Evolutionary conservation across 2,329 filamentous ascomycete genomes (phyloP).

Genomic region (Exutisphaerella laricina): DNA sequence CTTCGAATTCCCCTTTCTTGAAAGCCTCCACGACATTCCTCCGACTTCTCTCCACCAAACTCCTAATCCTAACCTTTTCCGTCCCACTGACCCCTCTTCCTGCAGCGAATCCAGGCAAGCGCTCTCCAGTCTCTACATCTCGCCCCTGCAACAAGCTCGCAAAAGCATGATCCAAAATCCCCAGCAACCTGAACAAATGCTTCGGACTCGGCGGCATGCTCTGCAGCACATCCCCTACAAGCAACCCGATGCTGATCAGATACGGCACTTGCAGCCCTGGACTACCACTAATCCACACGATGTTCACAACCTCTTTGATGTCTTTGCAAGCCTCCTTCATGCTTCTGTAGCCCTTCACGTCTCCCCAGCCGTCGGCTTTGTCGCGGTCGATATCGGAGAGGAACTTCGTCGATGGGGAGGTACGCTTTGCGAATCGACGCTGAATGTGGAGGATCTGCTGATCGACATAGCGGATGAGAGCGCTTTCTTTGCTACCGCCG

Average conservation of each 20-base stretch:
- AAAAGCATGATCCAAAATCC: constrained; percentile 80
- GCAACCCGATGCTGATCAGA: constrained; percentile 68
- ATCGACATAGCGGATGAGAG: constrained; percentile 54
- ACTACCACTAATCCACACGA: constrained; percentile 82
- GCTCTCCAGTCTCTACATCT: constrained; percentile 59
- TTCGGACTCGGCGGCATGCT: constrained; percentile 64
- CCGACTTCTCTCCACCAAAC: constrained; percentile 71
- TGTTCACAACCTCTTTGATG: constrained; percentile 67
- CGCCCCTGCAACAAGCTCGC: constrained; percentile 64
- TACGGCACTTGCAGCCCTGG: constrained; percentile 81
- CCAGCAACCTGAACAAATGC: constrained; percentile 64
- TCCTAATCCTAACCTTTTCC: constrained; percentile 82
- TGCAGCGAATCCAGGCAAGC: constrained; percentile 64
- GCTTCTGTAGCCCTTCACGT: constrained; percentile 50
- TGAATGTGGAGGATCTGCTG: constrained; percentile 47
- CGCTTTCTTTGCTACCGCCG: constrained; percentile 54
- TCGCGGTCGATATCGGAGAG: constrained; percentile 22
- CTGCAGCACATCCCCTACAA: constrained; percentile 65
- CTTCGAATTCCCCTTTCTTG: constrained; percentile 47
- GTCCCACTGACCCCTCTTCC: constrained; percentile 64
- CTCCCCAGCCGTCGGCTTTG: constrained; percentile 34
- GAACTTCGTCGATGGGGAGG: constrained; percentile 21
- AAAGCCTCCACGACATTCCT: constrained; percentile 64
- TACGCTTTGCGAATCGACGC: constrained; percentile 49
- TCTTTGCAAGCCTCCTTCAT: constrained; percentile 69